Evolutionary conservation across 495 filamentous ascomycete species (phyloP).

Genomic region (Niebla homalea): DNA sequence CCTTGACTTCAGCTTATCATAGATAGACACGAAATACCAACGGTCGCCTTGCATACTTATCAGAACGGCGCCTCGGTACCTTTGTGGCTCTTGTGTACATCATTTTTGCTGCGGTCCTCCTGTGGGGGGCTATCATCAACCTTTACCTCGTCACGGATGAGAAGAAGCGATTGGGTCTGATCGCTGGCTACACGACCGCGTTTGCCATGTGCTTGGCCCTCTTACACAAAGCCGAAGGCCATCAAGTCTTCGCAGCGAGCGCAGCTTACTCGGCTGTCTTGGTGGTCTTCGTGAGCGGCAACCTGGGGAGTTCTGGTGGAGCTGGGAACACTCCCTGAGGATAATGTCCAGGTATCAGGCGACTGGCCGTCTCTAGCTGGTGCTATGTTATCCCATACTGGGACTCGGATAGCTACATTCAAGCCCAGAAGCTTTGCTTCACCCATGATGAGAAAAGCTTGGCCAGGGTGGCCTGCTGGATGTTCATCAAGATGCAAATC

Average conservation of each 20-base stretch:
- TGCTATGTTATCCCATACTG: too few species aligned
- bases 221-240: conserved; percentile 19
- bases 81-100: conserved; percentile 7
- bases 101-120: conserved; percentile 13
- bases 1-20: neutral
- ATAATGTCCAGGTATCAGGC: too few species aligned
- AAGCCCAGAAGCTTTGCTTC: too few species aligned
- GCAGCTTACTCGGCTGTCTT: conserved; percentile 18
- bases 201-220: conserved; percentile 18
- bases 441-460: too few species aligned
- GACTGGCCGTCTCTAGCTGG: too few species aligned
- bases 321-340: too few species aligned
- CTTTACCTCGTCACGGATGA: conserved; percentile 11
- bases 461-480: too few species aligned
- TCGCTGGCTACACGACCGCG: conserved; percentile 16
- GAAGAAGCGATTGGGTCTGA: conserved; percentile 15
- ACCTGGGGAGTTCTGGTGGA: neutral
- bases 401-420: too few species aligned
- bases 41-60: neutral
- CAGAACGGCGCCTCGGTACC: neutral
- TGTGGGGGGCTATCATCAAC: conserved; percentile 17
- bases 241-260: conserved; percentile 18
- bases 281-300: conserved; percentile 10
- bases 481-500: too few species aligned
- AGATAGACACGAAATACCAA: neutral